phyloP scores from a whole-genome alignment of 2,329 filamentous ascomycete species.

The Colletotrichum ledebouriae region DNA sequence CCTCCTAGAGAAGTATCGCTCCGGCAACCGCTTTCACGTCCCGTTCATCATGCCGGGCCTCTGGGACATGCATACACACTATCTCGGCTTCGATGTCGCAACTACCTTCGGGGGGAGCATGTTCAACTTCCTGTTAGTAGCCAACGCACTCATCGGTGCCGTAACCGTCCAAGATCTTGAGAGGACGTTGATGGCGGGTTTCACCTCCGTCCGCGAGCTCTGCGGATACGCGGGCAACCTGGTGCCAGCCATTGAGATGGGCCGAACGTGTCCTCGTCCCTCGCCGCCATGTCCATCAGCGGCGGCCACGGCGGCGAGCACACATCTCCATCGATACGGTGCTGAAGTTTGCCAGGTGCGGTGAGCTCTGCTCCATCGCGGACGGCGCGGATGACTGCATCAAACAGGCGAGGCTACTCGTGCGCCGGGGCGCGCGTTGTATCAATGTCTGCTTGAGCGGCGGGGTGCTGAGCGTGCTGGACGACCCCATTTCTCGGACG shows the following conservation, averaged over 20 bases:
- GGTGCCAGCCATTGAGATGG: too few species aligned
- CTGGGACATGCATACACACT: constrained; percentile 67
- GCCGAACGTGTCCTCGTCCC: background rate
- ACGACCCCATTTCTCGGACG: constrained; percentile 61
- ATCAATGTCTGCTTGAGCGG: constrained; percentile 62
- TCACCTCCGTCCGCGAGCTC: too few species aligned
- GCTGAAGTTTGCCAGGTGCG: constrained; percentile 49
- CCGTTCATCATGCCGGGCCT: constrained; percentile 64
- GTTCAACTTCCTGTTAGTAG: constrained; percentile 15
- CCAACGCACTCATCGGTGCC: too few species aligned
- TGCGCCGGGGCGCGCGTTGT: constrained; percentile 61
- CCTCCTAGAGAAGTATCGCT: constrained; percentile 51
- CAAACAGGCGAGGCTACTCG: constrained; percentile 56
- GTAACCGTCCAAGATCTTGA: too few species aligned
- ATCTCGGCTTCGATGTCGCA: constrained; percentile 52
- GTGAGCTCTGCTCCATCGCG: constrained; percentile 50
- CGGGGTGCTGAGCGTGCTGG: constrained; percentile 58
- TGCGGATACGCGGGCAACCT: too few species aligned
- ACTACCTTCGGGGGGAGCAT: constrained; percentile 40
- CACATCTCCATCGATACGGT: constrained; percentile 51
- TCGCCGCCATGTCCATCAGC: constrained; percentile 58
- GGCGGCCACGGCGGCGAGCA: constrained; percentile 64
- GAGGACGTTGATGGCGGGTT: too few species aligned
- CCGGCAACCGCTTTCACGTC: constrained; percentile 50
- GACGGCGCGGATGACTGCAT: constrained; percentile 62